Percentiles rank a stretch among this genome's conserved stretches.
Conservation (phyloP, 768 basidiomycete genomes). For the Lactifluus echinatus region DNA sequence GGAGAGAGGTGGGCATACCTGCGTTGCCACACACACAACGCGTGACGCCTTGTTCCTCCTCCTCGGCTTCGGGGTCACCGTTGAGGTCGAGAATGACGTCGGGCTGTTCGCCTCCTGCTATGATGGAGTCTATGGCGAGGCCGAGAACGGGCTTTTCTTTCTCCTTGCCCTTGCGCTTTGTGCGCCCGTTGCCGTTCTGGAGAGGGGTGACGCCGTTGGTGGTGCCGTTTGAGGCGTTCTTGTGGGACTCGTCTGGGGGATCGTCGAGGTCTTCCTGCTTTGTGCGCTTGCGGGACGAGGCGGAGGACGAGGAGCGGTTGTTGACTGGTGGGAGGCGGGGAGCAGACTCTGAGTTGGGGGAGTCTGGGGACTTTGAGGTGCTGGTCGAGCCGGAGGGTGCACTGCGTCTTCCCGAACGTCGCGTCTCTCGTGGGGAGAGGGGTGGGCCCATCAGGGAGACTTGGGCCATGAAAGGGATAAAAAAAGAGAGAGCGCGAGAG, state of each 20-base stretch:
- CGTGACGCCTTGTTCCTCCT: slow-evolving; percentile 56
- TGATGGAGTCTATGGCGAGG: slow-evolving; percentile 25
- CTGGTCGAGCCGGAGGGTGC: slow-evolving; percentile 57
- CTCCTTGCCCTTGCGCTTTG: slow-evolving; percentile 59
- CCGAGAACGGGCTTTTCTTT: slow-evolving; percentile 38
- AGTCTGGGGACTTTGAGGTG: slow-evolving; percentile 68
- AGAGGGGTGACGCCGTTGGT: slow-evolving; percentile 24
- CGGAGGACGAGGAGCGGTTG: slow-evolving; percentile 23
- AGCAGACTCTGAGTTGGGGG: slow-evolving; percentile 41
- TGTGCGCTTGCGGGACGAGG: slow-evolving; percentile 39
- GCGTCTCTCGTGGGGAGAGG: slow-evolving; percentile 65
- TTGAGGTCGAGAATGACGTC: slow-evolving; percentile 29
- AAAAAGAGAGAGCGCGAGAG: slow-evolving; percentile 10
- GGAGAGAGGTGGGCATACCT: slow-evolving; percentile 39
- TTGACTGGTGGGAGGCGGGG: slow-evolving; percentile 27
- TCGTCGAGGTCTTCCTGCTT: slow-evolving; percentile 74
- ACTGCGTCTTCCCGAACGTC: slow-evolving; percentile 70
- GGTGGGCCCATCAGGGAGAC: slow-evolving; percentile 68
- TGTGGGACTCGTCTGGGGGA: slow-evolving; percentile 42
- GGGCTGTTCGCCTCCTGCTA: slow-evolving; percentile 24
- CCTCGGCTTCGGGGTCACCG: slow-evolving; percentile 33
- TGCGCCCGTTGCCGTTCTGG: slow-evolving; percentile 30
- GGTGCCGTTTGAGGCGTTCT: slow-evolving; percentile 30
- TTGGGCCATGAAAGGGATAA: slow-evolving; percentile 41
- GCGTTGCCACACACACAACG: slow-evolving; percentile 82